Evolutionary conservation across 2,329 filamentous ascomycete genomes (phyloP).

Genomic region (Fusarium sp.): DNA sequence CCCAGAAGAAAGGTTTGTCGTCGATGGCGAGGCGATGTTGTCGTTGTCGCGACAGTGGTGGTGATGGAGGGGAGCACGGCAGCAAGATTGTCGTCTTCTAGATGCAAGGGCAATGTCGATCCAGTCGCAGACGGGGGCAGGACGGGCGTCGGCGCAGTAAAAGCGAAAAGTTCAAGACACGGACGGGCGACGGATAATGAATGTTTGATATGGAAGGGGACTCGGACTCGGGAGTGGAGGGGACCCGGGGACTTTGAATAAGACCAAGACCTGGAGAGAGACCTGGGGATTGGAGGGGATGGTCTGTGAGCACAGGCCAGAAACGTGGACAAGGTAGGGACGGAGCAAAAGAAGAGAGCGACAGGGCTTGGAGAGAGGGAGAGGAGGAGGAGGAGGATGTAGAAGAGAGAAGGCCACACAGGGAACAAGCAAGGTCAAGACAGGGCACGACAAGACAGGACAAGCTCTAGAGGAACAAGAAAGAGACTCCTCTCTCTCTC

Average conservation of each 20-base stretch:
- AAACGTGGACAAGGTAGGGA: slow-evolving; percentile 26
- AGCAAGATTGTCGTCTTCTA: not conserved
- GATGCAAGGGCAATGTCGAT: not conserved
- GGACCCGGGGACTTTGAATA: slow-evolving; percentile 14
- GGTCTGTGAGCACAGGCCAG: slow-evolving; percentile 31
- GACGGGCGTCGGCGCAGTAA: not conserved
- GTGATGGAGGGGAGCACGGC: not conserved
- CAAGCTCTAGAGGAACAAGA: not conserved
- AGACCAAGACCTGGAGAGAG: slow-evolving; percentile 21
- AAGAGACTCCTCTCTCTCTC: slow-evolving; percentile 4
- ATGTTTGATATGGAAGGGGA: slow-evolving; percentile 18
- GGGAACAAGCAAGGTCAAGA: not conserved
- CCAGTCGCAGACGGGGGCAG: not conserved
- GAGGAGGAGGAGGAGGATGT: not conserved
- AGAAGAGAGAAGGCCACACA: not conserved
- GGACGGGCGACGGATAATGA: slow-evolving; percentile 14
- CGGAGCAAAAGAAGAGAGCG: not conserved
- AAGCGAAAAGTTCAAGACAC: slow-evolving; percentile 2
- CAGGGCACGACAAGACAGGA: not conserved
- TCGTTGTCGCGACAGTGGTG: not conserved
- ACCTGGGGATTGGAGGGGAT: slow-evolving; percentile 37
- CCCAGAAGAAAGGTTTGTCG: slow-evolving; percentile 1
- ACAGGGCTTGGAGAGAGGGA: not conserved
- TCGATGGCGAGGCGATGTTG: not conserved
- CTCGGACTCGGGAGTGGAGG: slow-evolving; percentile 18